Conservation (phyloP, 2,329 filamentous ascomycete genomes). For the Podosphaera aphanis region DNA sequence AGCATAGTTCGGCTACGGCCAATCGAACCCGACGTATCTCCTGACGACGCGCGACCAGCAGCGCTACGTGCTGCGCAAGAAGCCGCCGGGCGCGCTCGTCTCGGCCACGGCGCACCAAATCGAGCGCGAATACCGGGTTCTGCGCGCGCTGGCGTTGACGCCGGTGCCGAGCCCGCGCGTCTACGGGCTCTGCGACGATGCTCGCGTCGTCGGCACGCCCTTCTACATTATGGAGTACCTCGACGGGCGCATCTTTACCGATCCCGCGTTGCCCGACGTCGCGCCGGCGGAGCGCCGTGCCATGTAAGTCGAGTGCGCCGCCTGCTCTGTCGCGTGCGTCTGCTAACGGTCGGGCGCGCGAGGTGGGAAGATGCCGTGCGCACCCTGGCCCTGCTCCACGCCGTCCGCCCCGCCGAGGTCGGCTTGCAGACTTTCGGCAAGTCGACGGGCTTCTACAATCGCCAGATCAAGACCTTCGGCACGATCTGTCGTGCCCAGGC, state of each 20-base stretch:
- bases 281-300: slow-evolving; percentile 42
- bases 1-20: slow-evolving; percentile 73
- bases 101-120: slow-evolving; percentile 91
- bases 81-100: slow-evolving; percentile 81
- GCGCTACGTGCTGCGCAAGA: slow-evolving; percentile 84
- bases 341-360: slow-evolving; percentile 2
- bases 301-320: slow-evolving; percentile 30
- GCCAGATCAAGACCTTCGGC: slow-evolving; percentile 65
- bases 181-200: slow-evolving; percentile 70
- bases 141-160: slow-evolving; percentile 56
- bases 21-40: slow-evolving; percentile 93
- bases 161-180: slow-evolving; percentile 70
- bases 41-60: slow-evolving; percentile 46
- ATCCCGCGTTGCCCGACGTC: slow-evolving; percentile 57
- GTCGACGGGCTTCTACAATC: slow-evolving; percentile 53
- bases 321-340: too few species aligned
- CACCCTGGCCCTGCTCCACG: slow-evolving; percentile 69
- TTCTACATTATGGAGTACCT: slow-evolving; percentile 98
- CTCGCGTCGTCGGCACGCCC: slow-evolving; percentile 55
- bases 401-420: slow-evolving; percentile 40
- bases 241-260: slow-evolving; percentile 79
- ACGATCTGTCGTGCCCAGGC: slow-evolving; percentile 62
- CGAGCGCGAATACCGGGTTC: slow-evolving; percentile 81
- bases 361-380: slow-evolving; percentile 66
- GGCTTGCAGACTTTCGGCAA: slow-evolving; percentile 54